Conservation (phyloP, 2,329 filamentous ascomycete species). For the Nemania sp. region DNA sequence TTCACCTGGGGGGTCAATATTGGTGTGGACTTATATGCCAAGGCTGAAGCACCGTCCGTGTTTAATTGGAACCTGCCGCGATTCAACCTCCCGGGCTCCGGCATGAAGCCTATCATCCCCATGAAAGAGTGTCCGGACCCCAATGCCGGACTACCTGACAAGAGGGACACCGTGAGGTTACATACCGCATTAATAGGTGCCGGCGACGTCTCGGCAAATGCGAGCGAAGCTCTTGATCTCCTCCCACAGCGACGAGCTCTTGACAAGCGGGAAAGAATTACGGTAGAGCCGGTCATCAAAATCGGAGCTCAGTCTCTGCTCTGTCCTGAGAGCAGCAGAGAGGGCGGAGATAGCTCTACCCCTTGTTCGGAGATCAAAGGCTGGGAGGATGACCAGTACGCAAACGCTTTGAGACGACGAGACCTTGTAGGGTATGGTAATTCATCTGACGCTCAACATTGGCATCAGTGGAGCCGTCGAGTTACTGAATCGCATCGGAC, state of each 20-base stretch:
- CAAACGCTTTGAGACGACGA: neutral
- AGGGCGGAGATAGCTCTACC: neutral
- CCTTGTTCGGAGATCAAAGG: neutral
- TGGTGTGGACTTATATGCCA: neutral
- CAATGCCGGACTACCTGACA: neutral
- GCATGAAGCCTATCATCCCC: neutral
- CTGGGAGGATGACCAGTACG: neutral
- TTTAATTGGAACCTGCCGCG: neutral
- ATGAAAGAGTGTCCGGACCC: neutral
- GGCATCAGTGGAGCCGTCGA: neutral
- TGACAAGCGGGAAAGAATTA: neutral
- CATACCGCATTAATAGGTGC: neutral
- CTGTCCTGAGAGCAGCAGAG: neutral
- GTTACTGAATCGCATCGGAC: neutral
- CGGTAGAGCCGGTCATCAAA: neutral
- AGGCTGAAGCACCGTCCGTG: neutral
- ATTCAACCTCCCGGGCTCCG: neutral
- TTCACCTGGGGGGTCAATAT: conserved; percentile 3
- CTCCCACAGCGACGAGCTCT: too few species aligned
- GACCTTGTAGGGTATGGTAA: too few species aligned
- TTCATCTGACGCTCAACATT: neutral
- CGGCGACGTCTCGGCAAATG: too few species aligned
- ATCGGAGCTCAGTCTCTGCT: neutral
- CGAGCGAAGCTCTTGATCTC: too few species aligned
- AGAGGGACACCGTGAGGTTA: neutral